Evolutionary conservation across 352 stramenopile genomes (phyloP).

Genomic region (Blastocystis sp.): DNA sequence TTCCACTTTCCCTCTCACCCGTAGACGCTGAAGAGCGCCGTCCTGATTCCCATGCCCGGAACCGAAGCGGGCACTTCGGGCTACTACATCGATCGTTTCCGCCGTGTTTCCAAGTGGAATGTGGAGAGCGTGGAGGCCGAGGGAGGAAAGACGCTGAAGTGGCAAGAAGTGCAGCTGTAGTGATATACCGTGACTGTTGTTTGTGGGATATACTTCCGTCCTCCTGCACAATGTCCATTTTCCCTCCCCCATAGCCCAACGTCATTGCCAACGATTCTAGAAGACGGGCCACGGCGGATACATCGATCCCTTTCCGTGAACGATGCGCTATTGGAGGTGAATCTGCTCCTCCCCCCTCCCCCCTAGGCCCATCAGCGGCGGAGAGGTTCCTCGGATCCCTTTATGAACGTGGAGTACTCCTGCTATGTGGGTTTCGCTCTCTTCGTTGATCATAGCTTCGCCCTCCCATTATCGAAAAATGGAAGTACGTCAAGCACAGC

Average conservation of each 20-base stretch:
- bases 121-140: slow-evolving; percentile 16
- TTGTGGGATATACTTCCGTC: not conserved
- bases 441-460: not conserved
- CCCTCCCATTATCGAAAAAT: slow-evolving; percentile 36
- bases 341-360: not conserved
- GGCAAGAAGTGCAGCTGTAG: slow-evolving; percentile 26
- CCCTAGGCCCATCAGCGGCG: not conserved
- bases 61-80: slow-evolving; percentile 17
- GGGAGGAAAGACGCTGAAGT: not conserved
- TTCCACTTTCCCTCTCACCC: not conserved
- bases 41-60: no score
- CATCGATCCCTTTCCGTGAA: slow-evolving; percentile 36
- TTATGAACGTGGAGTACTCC: slow-evolving; percentile 42
- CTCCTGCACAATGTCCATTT: not conserved
- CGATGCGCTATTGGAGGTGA: slow-evolving; percentile 1
- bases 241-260: not conserved
- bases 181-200: not conserved
- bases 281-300: not conserved
- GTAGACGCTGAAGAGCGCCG: not conserved
- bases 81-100: slow-evolving; percentile 63
- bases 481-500: slow-evolving; percentile 42
- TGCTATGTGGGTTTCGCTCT: not conserved
- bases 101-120: slow-evolving; percentile 57
- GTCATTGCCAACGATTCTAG: not conserved
- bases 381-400: not conserved